Evolutionary conservation across 768 basidiomycete species (phyloP).

Genomic region (Kwoniella botswanensis): DNA sequence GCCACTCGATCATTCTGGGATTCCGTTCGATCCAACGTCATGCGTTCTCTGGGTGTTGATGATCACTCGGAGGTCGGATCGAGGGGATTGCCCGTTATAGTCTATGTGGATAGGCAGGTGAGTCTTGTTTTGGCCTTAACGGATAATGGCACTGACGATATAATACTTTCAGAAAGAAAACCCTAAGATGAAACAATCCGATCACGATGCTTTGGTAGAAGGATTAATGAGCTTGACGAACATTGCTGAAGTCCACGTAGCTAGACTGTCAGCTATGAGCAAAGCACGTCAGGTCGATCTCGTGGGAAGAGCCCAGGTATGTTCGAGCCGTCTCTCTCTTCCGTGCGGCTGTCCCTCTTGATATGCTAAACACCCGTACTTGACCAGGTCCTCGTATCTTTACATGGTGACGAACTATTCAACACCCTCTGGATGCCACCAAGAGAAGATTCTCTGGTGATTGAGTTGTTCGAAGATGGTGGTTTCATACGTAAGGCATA

Average conservation of each 20-base stretch:
- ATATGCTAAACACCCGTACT: not conserved
- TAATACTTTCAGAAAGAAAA: slow-evolving; percentile 32
- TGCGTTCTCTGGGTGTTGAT: slow-evolving; percentile 40
- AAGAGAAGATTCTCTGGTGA: slow-evolving; percentile 38
- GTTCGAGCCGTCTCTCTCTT: slow-evolving; percentile 2
- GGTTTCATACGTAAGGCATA: slow-evolving; percentile 47
- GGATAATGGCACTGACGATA: not conserved
- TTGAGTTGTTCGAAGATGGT: slow-evolving; percentile 52
- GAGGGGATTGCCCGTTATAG: slow-evolving; percentile 47
- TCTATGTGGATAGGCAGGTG: slow-evolving; percentile 53
- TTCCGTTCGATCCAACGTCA: slow-evolving; percentile 34
- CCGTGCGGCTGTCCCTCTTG: not conserved
- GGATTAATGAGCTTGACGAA: slow-evolving; percentile 46
- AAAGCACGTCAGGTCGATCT: slow-evolving; percentile 43
- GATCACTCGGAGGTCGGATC: slow-evolving; percentile 26
- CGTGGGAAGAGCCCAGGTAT: slow-evolving; percentile 44
- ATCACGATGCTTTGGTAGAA: slow-evolving; percentile 45
- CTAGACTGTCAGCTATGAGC: slow-evolving; percentile 43
- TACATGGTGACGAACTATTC: slow-evolving; percentile 48
- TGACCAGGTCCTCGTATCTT: slow-evolving; percentile 45
- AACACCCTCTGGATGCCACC: slow-evolving; percentile 52
- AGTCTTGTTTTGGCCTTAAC: slow-evolving; percentile 2
- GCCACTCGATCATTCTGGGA: slow-evolving; percentile 36
- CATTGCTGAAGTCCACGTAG: slow-evolving; percentile 54
- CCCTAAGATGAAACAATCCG: slow-evolving; percentile 33